Base-by-base conservation (phyloP, 1,139 yeast genomes). In the Pichia sp. region DNA sequence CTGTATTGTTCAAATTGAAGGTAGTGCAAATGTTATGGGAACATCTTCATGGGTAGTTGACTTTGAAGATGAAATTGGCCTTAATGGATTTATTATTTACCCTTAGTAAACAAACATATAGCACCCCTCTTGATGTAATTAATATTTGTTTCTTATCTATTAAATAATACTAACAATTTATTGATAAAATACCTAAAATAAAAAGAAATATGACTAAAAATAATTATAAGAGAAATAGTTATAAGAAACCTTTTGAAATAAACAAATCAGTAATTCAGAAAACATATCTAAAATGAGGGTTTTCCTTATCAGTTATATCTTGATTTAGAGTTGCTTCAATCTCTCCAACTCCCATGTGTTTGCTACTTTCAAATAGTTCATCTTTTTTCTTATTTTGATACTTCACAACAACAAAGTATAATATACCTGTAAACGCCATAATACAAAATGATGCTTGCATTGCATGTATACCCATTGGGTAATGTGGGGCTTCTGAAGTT, bases 221-320 rank as follows among this genome's bases (percentile, higher is more conserved):
- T 25, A 25, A 25, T 7, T 7, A 25, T 25, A 25, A 25, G 9
- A 25, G 9, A 25, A 25, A 25, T 9, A n/a, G n/a, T n/a, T n/a
- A n/a, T n/a, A n/a, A n/a, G n/a, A n/a, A n/a, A n/a, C n/a, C n/a
- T n/a, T n/a, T n/a, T 12, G 13, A 27, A 27, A 27, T 27, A 11
- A 27, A 27, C 30, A 27, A 27, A 27, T 15, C 13, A 12, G 30
- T 2, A 12, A 8, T 15, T 15, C 30, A 53, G 16, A 48, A 45
- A 20, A 53, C 50, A 36, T 82, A 82, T 56, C 87, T 70, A 62
- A 82, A 82, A 53, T 73, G 74, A 11, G 79, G 80, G 59, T 83
- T 83, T 62, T 82, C 82, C 41, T 69, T 68, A 58, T 83, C 89
- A 1, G 90, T 83, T 59, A 80, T 66, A 60, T 84, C 90, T 49